Evolutionary conservation across 805 yeast genomes (phyloP), one percentile per base, ranked within the genome.

Genomic region (Trichomonascus vanleenenianus): DNA sequence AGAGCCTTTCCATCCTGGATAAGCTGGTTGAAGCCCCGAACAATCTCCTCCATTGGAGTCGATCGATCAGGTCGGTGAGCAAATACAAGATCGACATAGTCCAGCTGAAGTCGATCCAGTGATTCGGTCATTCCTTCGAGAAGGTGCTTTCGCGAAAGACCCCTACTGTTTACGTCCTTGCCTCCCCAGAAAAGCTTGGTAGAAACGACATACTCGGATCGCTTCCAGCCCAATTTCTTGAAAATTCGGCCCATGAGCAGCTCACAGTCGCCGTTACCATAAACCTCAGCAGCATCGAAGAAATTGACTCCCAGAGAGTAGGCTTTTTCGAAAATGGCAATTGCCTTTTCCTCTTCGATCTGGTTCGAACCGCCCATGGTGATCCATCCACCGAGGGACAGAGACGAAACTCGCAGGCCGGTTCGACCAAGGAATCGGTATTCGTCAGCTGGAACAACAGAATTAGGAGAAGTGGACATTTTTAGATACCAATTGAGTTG

Each of bases 261-360:
- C 46, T 60, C 64, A 40, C 60, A 59, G 25, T 51, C 50, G 25
- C 64, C 64, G 14, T 46, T 48, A 7, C 56, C 52, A 41, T 60
- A 60, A 15, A 48, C 56, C 47, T 60, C 64, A n/a, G 62, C 64
- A 7, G 64, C 59, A 45, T 60, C 64, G 38, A 60, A 60, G 45
- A 55, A 60, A 51, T 60, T 60, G 53, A 59, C 58, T 2, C 64
- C 64, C 27, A 50, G 48, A 48, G 56, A 52, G 61, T 54, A 60
- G 11, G 64, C 64, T 37, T 42, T 50, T 46, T 56, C 59, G 39
- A 60, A 56, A 45, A 59, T 57, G 36, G 45, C 55, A 40, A 48
- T 48, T 14, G 62, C 56, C 47, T 44, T 42, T n/a, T 51, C 52
- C 43, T 57, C 58, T 18, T 53, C 53, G 15, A 56, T 52, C 45